Percentiles rank a stretch among this genome's conserved stretches.
Conservation (phyloP, 805 yeast genomes). For the Candida saitoana region DNA sequence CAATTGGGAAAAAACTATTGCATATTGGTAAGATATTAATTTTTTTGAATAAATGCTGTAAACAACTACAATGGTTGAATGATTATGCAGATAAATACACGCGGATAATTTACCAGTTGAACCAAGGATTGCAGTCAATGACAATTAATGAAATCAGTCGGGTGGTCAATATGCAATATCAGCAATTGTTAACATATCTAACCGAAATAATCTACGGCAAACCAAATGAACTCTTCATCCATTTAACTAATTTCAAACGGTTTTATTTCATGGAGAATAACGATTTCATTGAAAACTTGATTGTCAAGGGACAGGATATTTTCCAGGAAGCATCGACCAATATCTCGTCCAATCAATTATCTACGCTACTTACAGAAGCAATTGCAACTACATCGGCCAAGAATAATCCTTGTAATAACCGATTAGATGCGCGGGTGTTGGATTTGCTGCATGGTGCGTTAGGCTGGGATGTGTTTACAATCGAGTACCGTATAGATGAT, state of each 20-base stretch:
- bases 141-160: constrained; percentile 31
- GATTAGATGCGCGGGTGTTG: constrained; percentile 79
- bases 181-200: constrained; percentile 51
- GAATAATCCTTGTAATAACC: constrained; percentile 27
- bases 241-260: constrained; percentile 59
- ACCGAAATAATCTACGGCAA: constrained; percentile 47
- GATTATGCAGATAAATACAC: constrained; percentile 35
- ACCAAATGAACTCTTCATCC: constrained; percentile 42
- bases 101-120: constrained; percentile 23
- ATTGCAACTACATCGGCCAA: constrained; percentile 51
- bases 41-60: constrained; percentile 62
- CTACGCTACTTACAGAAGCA: constrained; percentile 62
- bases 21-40: constrained; percentile 71
- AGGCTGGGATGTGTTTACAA: constrained; percentile 92
- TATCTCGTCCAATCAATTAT: constrained; percentile 61
- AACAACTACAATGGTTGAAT: constrained; percentile 63
- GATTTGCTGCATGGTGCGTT: constrained; percentile 61
- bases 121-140: constrained; percentile 32
- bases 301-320: constrained; percentile 48
- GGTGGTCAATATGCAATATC: constrained; percentile 40
- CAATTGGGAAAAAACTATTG: constrained; percentile 43
- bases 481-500: constrained; percentile 63
- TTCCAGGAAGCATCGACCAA: constrained; percentile 60
- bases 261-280: constrained; percentile 69
- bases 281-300: constrained; percentile 72